These are phyloP conservation scores for Botrytis galanthina DNA, from an alignment of 2,329 filamentous ascomycete species.

Conservation along the genomic window DNA sequence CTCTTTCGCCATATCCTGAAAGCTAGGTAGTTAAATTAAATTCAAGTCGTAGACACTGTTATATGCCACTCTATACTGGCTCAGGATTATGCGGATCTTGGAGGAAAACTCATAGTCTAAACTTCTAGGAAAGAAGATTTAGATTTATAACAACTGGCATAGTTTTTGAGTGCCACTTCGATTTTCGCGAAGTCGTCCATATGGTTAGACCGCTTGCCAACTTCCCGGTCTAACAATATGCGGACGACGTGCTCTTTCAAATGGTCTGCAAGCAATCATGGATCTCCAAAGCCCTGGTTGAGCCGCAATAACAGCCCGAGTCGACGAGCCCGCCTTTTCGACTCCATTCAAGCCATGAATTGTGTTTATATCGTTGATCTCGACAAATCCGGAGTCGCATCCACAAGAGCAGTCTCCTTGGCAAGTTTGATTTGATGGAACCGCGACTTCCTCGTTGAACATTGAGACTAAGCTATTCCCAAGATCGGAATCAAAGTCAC, in stretches of 20 bases:
- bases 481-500: not conserved
- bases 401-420: not conserved
- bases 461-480: not conserved
- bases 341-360: constrained; percentile 5
- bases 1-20: not conserved
- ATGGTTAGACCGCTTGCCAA: not conserved
- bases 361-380: not conserved
- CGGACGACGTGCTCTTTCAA: constrained; percentile 3
- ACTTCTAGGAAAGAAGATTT: not conserved
- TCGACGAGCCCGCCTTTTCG: not conserved
- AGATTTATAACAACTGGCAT: too few species aligned
- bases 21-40: not conserved
- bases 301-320: not conserved
- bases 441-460: not conserved
- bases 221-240: not conserved
- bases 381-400: not conserved
- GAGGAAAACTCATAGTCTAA: too few species aligned
- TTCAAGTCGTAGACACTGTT: not conserved
- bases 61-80: not conserved
- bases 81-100: too few species aligned
- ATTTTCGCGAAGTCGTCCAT: not conserved
- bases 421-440: not conserved
- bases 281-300: not conserved
- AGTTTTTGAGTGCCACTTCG: not conserved
- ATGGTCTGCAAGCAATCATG: constrained; percentile 10